Conservation (phyloP, 2,329 filamentous ascomycete genomes). For the Scytalidium lignicola region DNA sequence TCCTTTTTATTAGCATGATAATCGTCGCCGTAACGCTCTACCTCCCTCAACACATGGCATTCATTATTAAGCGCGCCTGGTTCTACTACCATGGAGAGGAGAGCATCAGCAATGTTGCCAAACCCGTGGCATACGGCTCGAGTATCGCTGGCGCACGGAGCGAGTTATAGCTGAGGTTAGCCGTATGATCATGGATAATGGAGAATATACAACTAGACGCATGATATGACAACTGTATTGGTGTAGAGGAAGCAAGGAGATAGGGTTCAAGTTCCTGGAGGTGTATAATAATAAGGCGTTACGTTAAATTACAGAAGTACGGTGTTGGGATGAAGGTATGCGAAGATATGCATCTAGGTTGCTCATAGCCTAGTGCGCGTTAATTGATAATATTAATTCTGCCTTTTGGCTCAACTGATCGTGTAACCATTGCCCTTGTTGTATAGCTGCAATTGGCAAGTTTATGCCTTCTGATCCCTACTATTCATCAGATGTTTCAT, state of each 20-base stretch:
- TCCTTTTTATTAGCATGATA: slow-evolving; percentile 82
- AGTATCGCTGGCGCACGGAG: neutral
- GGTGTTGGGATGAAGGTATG: neutral
- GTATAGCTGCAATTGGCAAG: neutral
- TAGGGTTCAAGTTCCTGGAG: neutral
- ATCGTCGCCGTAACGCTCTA: slow-evolving; percentile 85
- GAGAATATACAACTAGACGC: neutral
- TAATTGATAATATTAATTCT: neutral
- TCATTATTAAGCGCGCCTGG: slow-evolving; percentile 79
- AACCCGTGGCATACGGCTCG: neutral
- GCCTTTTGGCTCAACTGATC: neutral
- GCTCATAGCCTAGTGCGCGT: neutral
- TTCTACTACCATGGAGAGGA: slow-evolving; percentile 92
- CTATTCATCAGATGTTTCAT: slow-evolving; percentile 65
- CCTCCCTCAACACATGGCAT: slow-evolving; percentile 83
- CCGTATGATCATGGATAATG: neutral
- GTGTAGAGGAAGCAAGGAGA: neutral
- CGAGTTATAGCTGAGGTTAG: neutral
- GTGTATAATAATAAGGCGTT: neutral
- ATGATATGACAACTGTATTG: neutral
- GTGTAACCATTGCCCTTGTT: too few relatives aligned
- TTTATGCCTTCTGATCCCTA: neutral
- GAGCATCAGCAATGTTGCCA: slow-evolving; percentile 29
- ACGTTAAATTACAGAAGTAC: neutral
- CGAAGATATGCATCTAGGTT: neutral